phyloP scores from a whole-genome alignment of 1,284 basidiomycete genomes.

The Ganoderma multipileum region DNA sequence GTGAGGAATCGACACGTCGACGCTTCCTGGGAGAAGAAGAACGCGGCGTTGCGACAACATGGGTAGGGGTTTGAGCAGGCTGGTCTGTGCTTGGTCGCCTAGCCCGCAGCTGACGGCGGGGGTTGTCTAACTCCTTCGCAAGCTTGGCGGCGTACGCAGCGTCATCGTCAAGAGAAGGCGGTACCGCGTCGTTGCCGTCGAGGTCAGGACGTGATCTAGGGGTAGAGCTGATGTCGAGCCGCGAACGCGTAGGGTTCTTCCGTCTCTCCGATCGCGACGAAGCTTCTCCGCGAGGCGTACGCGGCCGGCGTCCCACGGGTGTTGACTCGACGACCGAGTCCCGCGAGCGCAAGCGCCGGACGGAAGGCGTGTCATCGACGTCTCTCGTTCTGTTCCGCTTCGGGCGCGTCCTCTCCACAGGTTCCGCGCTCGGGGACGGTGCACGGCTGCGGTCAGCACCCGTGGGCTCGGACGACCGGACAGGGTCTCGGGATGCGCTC shows the following conservation, averaged over 20 bases:
- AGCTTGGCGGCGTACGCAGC: conserved; percentile 48
- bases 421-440: conserved; percentile 20
- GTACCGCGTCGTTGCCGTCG: conserved; percentile 12
- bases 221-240: conserved; percentile 14
- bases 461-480: conserved; percentile 11
- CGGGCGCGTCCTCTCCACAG: conserved; percentile 20
- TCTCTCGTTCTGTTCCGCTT: conserved; percentile 23
- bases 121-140: conserved; percentile 44
- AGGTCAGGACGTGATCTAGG: conserved; percentile 6
- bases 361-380: conserved; percentile 19
- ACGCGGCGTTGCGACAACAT: conserved; percentile 27
- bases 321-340: conserved; percentile 24
- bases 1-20: conserved; percentile 50
- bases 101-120: conserved; percentile 43
- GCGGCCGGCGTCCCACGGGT: conserved; percentile 22
- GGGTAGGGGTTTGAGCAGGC: conserved; percentile 27
- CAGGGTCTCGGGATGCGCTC: conserved; percentile 23
- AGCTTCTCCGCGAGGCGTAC: conserved; percentile 23
- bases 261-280: conserved; percentile 20
- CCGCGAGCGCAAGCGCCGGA: conserved; percentile 38
- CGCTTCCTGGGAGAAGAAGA: conserved; percentile 49
- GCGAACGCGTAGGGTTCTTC: conserved; percentile 16
- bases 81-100: conserved; percentile 37
- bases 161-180: conserved; percentile 41
- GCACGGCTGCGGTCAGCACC: conserved; percentile 10